Percentiles rank a stretch among this genome's conserved stretches.
Evolutionary conservation across 306 rosid genomes (phyloP).

Genomic region (Cyclanthera cordifolia): DNA sequence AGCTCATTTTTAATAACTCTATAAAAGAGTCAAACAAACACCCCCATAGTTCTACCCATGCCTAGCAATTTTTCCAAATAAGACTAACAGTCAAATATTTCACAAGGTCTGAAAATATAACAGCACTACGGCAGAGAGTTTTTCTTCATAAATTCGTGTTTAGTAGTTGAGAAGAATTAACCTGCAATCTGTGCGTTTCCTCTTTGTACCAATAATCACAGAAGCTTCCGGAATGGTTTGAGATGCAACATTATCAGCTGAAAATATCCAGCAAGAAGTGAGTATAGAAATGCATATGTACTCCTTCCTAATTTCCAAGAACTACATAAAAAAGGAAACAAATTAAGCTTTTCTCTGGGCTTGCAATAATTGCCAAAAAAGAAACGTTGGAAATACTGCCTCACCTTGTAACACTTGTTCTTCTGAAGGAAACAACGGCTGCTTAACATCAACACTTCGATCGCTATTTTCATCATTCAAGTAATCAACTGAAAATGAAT

Average conservation of each 20-base stretch:
- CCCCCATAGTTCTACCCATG: background rate
- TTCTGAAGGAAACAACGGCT: slow-evolving; percentile 25
- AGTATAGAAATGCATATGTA: background rate
- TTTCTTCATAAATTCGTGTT: background rate
- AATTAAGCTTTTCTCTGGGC: slow-evolving; percentile 12
- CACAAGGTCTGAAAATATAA: background rate
- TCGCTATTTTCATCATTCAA: slow-evolving; percentile 26
- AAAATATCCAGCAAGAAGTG: slow-evolving; percentile 26
- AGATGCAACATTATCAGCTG: slow-evolving; percentile 42
- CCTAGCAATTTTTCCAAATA: background rate
- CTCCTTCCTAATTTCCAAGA: slow-evolving; percentile 1
- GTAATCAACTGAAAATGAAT: slow-evolving; percentile 36
- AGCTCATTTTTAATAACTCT: too few species aligned
- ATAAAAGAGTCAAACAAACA: too few species aligned
- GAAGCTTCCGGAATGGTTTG: slow-evolving; percentile 31
- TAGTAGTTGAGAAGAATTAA: slow-evolving; percentile 27
- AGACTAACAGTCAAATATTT: background rate
- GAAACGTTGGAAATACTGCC: slow-evolving; percentile 17
- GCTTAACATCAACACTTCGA: slow-evolving; percentile 32
- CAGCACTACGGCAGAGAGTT: background rate
- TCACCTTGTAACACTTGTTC: slow-evolving; percentile 29
- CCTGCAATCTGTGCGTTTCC: slow-evolving; percentile 56
- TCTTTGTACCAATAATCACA: slow-evolving; percentile 41
- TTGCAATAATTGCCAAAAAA: slow-evolving; percentile 6
- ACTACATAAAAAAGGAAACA: slow-evolving; percentile 8